Base-by-base conservation (phyloP, 176 grass and related monocot genomes). In the Aegilops bicornis region DNA sequence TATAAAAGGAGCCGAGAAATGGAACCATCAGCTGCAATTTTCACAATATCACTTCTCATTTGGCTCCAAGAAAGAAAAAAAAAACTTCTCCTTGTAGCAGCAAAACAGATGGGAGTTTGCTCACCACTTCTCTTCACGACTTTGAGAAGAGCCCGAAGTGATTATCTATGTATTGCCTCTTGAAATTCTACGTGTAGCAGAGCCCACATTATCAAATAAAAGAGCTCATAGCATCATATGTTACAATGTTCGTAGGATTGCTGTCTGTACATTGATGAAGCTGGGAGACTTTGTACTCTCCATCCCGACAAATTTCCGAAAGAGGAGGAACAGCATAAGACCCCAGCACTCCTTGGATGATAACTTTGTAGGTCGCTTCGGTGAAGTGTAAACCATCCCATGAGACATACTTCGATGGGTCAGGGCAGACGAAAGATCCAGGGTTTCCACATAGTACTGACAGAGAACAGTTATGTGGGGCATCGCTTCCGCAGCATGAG, bases 331-430 rank as follows among this genome's bases (percentile, higher is more conserved):
- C n/a, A 64, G 92, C 92, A 76, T 97, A 92, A 29, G 87, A 86
- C 48, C 94, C 94, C 56, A 97, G 70, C 39, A 97, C 85, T 45
- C 90, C 92, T 75, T 92, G 92, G 81, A 93, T 91, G 37, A 97
- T 78, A 32, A 94, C 68, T 80, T 92, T 94, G 69, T 97, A 97
- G 48, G 86, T 87, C 12, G 92, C 88, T 66, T 97, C 94, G 0
- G 94, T 97, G 77, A 97, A 91, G 86, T 97, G 94, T 32, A 97
- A 87, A 17, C 94, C 92, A 79, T 97, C 94, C 94, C 94, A 97
- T 72, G 94, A 97, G 56, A 89, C 80, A 79, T 97, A 97, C 74
- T 85, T 90, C 33, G 92, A 97, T 60, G 94, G 90, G 37, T 97
- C 80, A 39, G 87, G 32, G 68, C 92, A 97, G 37, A 97, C 76